Percentiles rank a stretch among this genome's conserved stretches.
These are phyloP conservation scores for Asterophora parasitica DNA, from an alignment of 768 basidiomycete genomes.

Conservation along the genomic window DNA sequence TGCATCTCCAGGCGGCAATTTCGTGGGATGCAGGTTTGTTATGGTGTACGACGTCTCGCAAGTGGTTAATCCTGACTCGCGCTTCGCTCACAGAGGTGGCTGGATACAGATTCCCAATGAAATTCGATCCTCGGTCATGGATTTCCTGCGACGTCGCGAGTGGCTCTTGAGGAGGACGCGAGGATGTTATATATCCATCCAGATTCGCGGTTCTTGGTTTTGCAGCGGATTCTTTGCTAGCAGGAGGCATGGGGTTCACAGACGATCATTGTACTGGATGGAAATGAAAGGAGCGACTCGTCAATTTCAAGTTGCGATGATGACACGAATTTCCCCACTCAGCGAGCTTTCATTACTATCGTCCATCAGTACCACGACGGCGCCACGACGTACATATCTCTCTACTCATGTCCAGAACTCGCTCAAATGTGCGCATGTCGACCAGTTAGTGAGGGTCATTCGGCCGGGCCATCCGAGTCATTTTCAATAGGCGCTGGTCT, in stretches of 20 bases:
- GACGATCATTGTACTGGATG: too few species aligned
- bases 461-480: too few species aligned
- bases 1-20: conserved; percentile 76
- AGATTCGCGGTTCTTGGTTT: conserved; percentile 24
- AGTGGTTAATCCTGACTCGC: conserved; percentile 41
- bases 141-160: conserved; percentile 67
- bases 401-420: too few species aligned
- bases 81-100: conserved; percentile 53
- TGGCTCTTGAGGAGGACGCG: conserved; percentile 40
- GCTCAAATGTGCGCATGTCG: too few species aligned
- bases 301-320: too few species aligned
- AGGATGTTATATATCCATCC: conserved; percentile 48
- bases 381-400: too few species aligned
- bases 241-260: neutral
- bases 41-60: conserved; percentile 54
- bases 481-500: too few species aligned
- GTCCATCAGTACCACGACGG: too few species aligned
- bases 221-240: neutral
- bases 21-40: conserved; percentile 61
- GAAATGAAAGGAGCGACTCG: too few species aligned
- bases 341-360: too few species aligned
- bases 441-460: too few species aligned
- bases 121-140: conserved; percentile 68
- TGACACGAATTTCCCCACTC: too few species aligned
- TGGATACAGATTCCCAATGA: conserved; percentile 58